Evolutionary conservation across 2,329 filamentous ascomycete genomes (phyloP).

Genomic region (Monilinia laxa): DNA sequence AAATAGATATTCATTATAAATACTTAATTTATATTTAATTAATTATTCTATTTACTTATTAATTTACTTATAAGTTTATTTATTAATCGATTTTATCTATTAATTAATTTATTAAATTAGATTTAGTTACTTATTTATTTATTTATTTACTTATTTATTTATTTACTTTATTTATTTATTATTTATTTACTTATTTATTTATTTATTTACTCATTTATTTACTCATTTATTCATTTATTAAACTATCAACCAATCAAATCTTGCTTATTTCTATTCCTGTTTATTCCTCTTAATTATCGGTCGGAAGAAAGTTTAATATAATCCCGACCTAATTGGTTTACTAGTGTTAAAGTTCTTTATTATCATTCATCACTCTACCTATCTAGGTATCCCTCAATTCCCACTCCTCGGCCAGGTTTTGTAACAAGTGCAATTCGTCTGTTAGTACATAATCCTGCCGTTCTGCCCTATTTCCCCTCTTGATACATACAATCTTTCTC

Average conservation of each 20-base stretch:
- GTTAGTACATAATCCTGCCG: background rate
- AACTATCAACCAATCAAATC: background rate
- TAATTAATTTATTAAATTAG: too few relatives aligned
- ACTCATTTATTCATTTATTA: too few relatives aligned
- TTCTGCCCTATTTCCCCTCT: background rate
- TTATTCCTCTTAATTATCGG: background rate
- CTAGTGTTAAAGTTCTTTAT: conserved; percentile 1
- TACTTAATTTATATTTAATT: too few relatives aligned
- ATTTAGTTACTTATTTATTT: background rate
- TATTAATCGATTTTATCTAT: too few relatives aligned
- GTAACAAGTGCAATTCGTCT: background rate
- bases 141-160: background rate
- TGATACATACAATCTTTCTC: background rate
- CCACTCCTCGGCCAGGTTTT: conserved; percentile 1
- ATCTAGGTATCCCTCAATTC: background rate
- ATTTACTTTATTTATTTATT: too few relatives aligned
- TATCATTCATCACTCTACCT: background rate
- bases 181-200: background rate
- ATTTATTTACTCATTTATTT: too few relatives aligned
- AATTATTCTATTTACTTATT: background rate
- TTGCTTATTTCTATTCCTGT: background rate
- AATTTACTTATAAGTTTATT: too few relatives aligned
- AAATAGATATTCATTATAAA: too few relatives aligned
- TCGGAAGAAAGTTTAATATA: background rate
- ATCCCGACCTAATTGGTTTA: background rate